These are phyloP conservation scores for Corylus heterophylla DNA, from an alignment of 306 rosid genomes.

Conservation along the genomic window DNA sequence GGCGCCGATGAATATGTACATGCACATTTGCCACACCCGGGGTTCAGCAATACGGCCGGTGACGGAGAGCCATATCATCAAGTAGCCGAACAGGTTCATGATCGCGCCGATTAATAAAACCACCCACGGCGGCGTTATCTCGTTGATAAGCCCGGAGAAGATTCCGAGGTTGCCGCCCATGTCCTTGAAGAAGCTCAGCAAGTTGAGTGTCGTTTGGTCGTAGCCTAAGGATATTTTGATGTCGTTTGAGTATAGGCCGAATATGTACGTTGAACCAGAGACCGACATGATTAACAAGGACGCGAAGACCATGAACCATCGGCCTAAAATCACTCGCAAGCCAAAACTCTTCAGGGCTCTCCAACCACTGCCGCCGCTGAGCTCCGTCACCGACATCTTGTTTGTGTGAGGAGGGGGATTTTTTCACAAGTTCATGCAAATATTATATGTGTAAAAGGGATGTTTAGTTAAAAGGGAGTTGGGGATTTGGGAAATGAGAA, in stretches of 20 bases:
- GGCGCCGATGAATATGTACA: too few species aligned
- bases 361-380: constrained; percentile 7
- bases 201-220: constrained; percentile 72
- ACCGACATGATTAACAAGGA: constrained; percentile 61
- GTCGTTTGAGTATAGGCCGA: constrained; percentile 54
- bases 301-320: constrained; percentile 76
- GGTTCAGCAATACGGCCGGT: too few species aligned
- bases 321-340: constrained; percentile 44
- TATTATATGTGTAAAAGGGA: too few species aligned
- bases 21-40: too few species aligned
- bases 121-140: constrained; percentile 64
- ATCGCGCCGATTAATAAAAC: too few species aligned
- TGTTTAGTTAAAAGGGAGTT: too few species aligned
- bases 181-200: constrained; percentile 82
- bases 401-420: not conserved
- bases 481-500: too few species aligned
- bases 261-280: constrained; percentile 71
- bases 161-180: constrained; percentile 64
- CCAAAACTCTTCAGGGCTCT: constrained; percentile 21
- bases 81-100: too few species aligned
- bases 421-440: not conserved
- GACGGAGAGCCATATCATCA: too few species aligned
- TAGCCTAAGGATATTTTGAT: constrained; percentile 59
- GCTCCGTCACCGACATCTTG: constrained; percentile 29
- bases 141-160: constrained; percentile 60